phyloP scores from a whole-genome alignment of 768 basidiomycete species.

The Psilocybe azurescens region DNA sequence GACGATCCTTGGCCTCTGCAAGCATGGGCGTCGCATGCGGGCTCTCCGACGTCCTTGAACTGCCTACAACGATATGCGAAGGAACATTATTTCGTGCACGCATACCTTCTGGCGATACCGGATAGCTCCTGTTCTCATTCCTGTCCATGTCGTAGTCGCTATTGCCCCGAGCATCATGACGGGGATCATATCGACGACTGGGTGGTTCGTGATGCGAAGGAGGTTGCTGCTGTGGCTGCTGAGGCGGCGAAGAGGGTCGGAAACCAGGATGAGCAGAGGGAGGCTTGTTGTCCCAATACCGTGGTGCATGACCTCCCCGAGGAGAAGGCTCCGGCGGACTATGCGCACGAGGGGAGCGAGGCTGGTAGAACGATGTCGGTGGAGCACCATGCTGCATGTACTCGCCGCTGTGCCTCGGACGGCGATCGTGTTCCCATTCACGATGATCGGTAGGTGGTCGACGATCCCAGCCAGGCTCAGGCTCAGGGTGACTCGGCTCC shows the following conservation, averaged over 20 bases:
- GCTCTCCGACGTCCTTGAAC: slow-evolving; percentile 62
- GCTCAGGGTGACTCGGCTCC: slow-evolving; percentile 55
- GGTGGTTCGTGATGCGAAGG: slow-evolving; percentile 44
- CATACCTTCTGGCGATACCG: slow-evolving; percentile 50
- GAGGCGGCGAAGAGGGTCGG: slow-evolving; percentile 36
- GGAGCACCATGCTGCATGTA: slow-evolving; percentile 42
- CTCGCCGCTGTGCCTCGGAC: slow-evolving; percentile 47
- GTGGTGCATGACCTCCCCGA: slow-evolving; percentile 47
- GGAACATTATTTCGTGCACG: slow-evolving; percentile 36
- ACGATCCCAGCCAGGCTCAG: slow-evolving; percentile 66
- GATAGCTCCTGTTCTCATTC: slow-evolving; percentile 42
- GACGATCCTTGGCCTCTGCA: slow-evolving; percentile 51
- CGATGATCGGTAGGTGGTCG: slow-evolving; percentile 54
- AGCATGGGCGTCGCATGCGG: slow-evolving; percentile 48
- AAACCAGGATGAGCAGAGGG: slow-evolving; percentile 37
- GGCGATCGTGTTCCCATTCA: slow-evolving; percentile 59
- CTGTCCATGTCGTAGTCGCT: slow-evolving; percentile 51
- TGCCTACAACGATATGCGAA: slow-evolving; percentile 35
- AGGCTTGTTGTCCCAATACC: slow-evolving; percentile 71
- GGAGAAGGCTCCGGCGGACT: slow-evolving; percentile 71
- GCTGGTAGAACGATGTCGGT: slow-evolving; percentile 39
- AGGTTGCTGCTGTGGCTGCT: slow-evolving; percentile 33
- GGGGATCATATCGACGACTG: slow-evolving; percentile 67
- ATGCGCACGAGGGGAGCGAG: slow-evolving; percentile 44
- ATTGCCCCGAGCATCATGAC: slow-evolving; percentile 49